phyloP scores from a whole-genome alignment of 2,329 filamentous ascomycete species.

The Fusarium scirpi region DNA sequence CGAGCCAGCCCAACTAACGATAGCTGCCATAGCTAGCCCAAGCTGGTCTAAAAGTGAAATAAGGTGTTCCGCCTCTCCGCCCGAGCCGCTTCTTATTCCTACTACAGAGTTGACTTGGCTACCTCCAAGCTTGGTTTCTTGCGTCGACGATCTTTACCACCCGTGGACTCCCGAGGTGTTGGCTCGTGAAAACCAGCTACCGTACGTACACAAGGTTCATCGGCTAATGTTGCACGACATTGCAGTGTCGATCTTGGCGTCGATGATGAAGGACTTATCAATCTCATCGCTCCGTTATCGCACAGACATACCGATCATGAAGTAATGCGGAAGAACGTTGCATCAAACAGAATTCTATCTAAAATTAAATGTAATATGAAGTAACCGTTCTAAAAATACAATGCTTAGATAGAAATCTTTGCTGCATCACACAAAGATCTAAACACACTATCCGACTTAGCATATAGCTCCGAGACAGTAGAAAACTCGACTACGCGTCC shows the following conservation, averaged over 20 bases:
- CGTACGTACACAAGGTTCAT: background rate
- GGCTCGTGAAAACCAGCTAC: background rate
- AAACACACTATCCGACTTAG: slow-evolving; percentile 9
- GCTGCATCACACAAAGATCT: slow-evolving; percentile 27
- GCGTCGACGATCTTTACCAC: background rate
- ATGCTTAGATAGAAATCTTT: slow-evolving; percentile 8
- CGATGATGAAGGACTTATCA: background rate
- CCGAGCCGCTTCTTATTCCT: background rate
- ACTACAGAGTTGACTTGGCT: background rate
- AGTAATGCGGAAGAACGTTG: background rate
- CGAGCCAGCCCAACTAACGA: background rate
- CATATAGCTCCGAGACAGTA: slow-evolving; percentile 9
- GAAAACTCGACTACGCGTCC: slow-evolving; percentile 36
- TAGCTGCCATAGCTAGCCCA: background rate
- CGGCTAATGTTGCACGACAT: background rate
- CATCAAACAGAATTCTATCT: background rate
- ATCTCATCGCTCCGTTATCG: slow-evolving; percentile 4
- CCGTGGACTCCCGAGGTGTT: background rate
- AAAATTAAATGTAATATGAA: background rate
- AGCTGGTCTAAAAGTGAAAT: background rate
- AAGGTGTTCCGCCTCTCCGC: background rate
- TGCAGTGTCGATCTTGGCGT: background rate
- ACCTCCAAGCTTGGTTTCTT: background rate
- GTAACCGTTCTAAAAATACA: background rate
- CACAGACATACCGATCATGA: background rate